These are phyloP conservation scores for Fraxinus latifolia DNA, from an alignment of 305 asterid species.

Conservation along the genomic window DNA sequence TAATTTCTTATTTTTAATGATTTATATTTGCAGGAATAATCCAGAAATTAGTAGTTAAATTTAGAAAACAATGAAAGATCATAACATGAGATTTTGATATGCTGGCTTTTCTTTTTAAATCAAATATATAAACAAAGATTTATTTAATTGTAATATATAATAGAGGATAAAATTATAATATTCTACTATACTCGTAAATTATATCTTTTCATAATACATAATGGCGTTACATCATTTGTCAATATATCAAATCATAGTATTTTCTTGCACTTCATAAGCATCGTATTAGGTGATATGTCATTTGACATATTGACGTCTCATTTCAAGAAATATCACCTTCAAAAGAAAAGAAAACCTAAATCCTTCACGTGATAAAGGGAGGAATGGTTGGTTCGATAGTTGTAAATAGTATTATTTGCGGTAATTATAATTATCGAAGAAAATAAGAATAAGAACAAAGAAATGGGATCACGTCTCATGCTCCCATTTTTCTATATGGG, in stretches of 20 bases:
- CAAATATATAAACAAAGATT: neutral
- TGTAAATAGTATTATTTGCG: neutral
- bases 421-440: neutral
- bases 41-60: neutral
- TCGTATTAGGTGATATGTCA: neutral
- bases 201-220: neutral
- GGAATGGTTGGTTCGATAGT: neutral
- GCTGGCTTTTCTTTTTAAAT: too few species aligned
- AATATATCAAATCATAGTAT: neutral
- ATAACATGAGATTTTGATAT: neutral
- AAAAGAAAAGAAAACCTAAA: neutral
- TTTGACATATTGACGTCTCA: neutral
- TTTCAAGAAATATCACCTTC: neutral
- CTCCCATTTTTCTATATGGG: neutral
- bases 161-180: neutral
- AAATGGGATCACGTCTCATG: constrained; percentile 2
- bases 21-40: too few species aligned
- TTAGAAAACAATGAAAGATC: too few species aligned
- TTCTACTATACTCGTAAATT: neutral
- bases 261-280: neutral
- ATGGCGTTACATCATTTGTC: neutral
- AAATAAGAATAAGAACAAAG: neutral
- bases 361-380: neutral
- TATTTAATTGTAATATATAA: too few species aligned
- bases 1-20: too few species aligned